Conservation (phyloP, 345 rosid genomes). For the Turnera subulata region DNA sequence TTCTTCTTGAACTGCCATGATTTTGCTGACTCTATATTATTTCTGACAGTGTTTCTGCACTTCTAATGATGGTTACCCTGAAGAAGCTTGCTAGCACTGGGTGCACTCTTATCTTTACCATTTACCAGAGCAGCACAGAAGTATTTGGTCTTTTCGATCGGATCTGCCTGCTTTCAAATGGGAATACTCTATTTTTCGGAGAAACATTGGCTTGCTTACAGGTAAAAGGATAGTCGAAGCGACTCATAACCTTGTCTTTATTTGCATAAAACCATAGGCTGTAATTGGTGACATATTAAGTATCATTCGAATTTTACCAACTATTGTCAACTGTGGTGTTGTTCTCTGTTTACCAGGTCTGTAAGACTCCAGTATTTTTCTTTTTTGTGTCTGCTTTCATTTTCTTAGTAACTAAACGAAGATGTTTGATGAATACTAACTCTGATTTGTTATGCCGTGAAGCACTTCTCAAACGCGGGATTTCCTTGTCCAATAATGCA, state of each 20-base stretch:
- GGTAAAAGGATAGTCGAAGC: constrained; percentile 32
- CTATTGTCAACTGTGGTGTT: too few species aligned
- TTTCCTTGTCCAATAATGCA: constrained; percentile 99
- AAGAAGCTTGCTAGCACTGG: constrained; percentile 97
- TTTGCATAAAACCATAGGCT: too few species aligned
- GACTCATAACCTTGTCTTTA: too few species aligned
- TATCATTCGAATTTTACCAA: too few species aligned
- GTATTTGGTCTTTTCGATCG: constrained; percentile 99
- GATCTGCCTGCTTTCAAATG: constrained; percentile 95
- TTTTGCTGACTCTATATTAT: constrained; percentile 10
- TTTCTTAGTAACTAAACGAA: background rate
- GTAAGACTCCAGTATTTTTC: too few species aligned
- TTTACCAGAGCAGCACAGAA: constrained; percentile 94
- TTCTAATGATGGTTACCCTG: constrained; percentile 98
- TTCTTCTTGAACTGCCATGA: background rate
- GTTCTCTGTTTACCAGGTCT: too few species aligned
- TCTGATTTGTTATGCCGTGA: constrained; percentile 26
- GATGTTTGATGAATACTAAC: constrained; percentile 17
- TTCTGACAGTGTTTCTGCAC: constrained; percentile 78
- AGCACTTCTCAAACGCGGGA: constrained; percentile 99
- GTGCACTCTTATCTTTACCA: constrained; percentile 88
- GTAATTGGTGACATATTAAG: too few species aligned
- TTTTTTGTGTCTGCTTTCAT: too few species aligned
- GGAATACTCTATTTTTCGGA: constrained; percentile 92
- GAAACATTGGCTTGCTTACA: constrained; percentile 98